Conservation (phyloP, 768 basidiomycete genomes). For the Asterophora lycoperdoides region DNA sequence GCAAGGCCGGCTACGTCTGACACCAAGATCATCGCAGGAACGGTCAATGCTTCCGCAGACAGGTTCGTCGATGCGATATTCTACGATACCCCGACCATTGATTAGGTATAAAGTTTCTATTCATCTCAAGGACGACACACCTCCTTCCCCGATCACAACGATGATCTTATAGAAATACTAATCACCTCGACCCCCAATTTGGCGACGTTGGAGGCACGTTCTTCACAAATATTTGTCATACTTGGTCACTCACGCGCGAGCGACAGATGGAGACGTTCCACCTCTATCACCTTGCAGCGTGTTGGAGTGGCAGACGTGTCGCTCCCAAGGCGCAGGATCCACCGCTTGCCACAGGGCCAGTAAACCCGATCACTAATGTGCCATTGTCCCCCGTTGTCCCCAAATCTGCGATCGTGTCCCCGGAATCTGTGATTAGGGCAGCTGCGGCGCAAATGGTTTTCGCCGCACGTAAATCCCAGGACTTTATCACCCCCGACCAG, state of each 20-base stretch:
- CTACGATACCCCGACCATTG: conserved; percentile 4
- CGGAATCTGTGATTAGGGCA: conserved; percentile 53
- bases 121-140: conserved; percentile 83
- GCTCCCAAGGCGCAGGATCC: conserved; percentile 25
- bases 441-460: conserved; percentile 81
- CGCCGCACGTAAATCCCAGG: conserved; percentile 66
- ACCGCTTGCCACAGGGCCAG: conserved; percentile 44
- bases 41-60: conserved; percentile 78
- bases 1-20: conserved; percentile 39
- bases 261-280: conserved; percentile 83
- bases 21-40: conserved; percentile 37
- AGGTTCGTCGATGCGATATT: conserved; percentile 40
- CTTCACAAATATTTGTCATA: not conserved
- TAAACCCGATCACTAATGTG: conserved; percentile 33
- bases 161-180: conserved; percentile 54
- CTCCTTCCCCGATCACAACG: conserved; percentile 74
- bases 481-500: conserved; percentile 69
- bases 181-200: conserved; percentile 47
- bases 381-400: conserved; percentile 18
- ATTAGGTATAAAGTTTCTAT: conserved; percentile 56
- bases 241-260: not conserved
- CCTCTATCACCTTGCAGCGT: conserved; percentile 71
- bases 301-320: conserved; percentile 46
- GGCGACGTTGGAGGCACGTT: conserved; percentile 65
- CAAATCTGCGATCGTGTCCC: conserved; percentile 19